Evolutionary conservation across 352 stramenopile species (phyloP).

Genomic region (Phytophthora syringae): DNA sequence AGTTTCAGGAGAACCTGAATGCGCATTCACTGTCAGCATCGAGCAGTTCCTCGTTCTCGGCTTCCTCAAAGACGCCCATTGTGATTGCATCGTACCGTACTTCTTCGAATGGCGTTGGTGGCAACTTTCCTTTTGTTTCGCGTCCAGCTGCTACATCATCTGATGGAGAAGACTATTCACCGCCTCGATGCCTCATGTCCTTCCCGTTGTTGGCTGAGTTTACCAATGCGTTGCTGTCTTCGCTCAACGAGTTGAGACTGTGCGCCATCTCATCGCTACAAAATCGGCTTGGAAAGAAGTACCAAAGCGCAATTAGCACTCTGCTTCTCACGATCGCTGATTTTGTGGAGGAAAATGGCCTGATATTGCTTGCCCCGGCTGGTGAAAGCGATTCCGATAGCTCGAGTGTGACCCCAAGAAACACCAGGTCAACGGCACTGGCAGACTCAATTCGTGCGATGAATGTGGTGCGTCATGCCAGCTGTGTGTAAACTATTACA

Average conservation of each 20-base stretch:
- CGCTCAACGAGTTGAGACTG: constrained; percentile 86
- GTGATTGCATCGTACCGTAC: constrained; percentile 77
- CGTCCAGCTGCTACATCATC: constrained; percentile 9
- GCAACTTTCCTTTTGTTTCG: constrained; percentile 36
- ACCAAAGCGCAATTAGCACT: constrained; percentile 56
- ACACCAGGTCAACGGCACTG: constrained; percentile 35
- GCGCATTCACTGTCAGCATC: constrained; percentile 43
- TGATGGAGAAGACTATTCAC: constrained; percentile 57
- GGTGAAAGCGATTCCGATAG: constrained; percentile 16
- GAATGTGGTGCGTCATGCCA: constrained; percentile 47
- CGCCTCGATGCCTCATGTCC: constrained; percentile 83
- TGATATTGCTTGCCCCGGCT: constrained; percentile 32
- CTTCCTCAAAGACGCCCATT: constrained; percentile 63
- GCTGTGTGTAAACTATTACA: neutral
- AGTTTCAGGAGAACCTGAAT: constrained; percentile 69
- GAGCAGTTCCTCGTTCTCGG: constrained; percentile 26
- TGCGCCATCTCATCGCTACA: constrained; percentile 74
- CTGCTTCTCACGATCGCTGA: constrained; percentile 60
- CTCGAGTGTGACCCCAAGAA: constrained; percentile 9
- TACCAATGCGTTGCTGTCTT: constrained; percentile 81
- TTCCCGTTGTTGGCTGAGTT: constrained; percentile 88
- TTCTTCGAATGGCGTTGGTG: constrained; percentile 20
- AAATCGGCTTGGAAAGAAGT: constrained; percentile 59
- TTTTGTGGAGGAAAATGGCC: constrained; percentile 63
- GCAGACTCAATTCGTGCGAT: constrained; percentile 59